Evolutionary conservation across 169 alveolate genomes (phyloP).

Genomic region (Plasmodium vinckei): DNA sequence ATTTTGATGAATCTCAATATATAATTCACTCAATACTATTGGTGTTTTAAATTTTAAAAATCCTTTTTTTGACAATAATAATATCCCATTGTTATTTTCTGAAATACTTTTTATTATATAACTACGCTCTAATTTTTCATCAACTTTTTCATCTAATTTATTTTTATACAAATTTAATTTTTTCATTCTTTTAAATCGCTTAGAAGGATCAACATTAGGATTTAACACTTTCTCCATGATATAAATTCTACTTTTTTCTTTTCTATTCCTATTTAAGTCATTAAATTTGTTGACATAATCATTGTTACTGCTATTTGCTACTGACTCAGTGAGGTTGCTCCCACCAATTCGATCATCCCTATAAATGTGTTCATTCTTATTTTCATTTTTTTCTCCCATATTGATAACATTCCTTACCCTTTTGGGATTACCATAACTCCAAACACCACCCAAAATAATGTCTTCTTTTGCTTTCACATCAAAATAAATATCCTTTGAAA

Average conservation of each 20-base stretch:
- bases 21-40: conserved; percentile 41
- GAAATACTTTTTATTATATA: neutral
- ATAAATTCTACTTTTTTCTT: conserved; percentile 10
- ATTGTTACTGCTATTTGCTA: too few relatives aligned
- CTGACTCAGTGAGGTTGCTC: too few relatives aligned
- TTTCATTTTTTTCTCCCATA: too few relatives aligned
- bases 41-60: conserved; percentile 24
- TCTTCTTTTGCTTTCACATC: neutral
- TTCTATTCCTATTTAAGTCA: neutral
- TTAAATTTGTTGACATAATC: too few relatives aligned
- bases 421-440: conserved; percentile 15
- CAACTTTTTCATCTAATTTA: neutral
- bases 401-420: neutral
- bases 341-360: too few relatives aligned
- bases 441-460: conserved; percentile 21
- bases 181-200: conserved; percentile 42
- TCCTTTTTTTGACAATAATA: conserved; percentile 53
- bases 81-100: conserved; percentile 7
- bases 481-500: conserved; percentile 6
- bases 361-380: too few relatives aligned
- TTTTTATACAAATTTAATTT: neutral
- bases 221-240: conserved; percentile 19
- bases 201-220: conserved; percentile 3
- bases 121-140: conserved; percentile 10
- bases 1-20: conserved; percentile 24